These are phyloP conservation scores for Neoascochyta sp. DNA, from an alignment of 2,329 filamentous ascomycete species.

Conservation along the genomic window DNA sequence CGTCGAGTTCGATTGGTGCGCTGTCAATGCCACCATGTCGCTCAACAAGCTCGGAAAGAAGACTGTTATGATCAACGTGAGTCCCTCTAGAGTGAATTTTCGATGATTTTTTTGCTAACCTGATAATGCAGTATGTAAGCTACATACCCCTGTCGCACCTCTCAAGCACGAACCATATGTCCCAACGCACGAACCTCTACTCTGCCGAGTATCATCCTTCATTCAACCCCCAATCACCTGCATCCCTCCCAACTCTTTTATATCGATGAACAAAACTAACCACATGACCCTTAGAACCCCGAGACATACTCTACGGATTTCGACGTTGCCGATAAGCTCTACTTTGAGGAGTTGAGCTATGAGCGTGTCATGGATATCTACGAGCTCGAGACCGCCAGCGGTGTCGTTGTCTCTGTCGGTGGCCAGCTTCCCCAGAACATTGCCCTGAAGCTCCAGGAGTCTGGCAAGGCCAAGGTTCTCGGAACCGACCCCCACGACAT, in stretches of 20 bases:
- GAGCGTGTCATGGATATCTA: slow-evolving; percentile 99
- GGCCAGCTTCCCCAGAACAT: slow-evolving; percentile 98
- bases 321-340: slow-evolving; percentile 84
- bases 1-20: slow-evolving; percentile 98
- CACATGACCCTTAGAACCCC: too few species aligned
- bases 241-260: too few species aligned
- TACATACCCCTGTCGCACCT: neutral
- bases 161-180: slow-evolving; percentile 2
- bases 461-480: slow-evolving; percentile 82
- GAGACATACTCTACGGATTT: slow-evolving; percentile 67
- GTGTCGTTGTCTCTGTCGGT: slow-evolving; percentile 92
- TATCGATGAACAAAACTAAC: too few species aligned
- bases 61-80: slow-evolving; percentile 92
- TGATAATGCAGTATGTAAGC: neutral
- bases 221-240: too few species aligned
- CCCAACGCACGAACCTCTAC: too few species aligned
- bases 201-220: too few species aligned
- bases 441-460: slow-evolving; percentile 87
- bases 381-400: slow-evolving; percentile 78
- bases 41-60: slow-evolving; percentile 87
- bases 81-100: too few species aligned
- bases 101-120: too few species aligned
- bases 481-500: slow-evolving; percentile 93
- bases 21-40: slow-evolving; percentile 81
- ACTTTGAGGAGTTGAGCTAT: slow-evolving; percentile 95